These are phyloP conservation scores for Eragrostis curvula DNA, from an alignment of 176 grass and related monocot species.

Conservation along the genomic window DNA sequence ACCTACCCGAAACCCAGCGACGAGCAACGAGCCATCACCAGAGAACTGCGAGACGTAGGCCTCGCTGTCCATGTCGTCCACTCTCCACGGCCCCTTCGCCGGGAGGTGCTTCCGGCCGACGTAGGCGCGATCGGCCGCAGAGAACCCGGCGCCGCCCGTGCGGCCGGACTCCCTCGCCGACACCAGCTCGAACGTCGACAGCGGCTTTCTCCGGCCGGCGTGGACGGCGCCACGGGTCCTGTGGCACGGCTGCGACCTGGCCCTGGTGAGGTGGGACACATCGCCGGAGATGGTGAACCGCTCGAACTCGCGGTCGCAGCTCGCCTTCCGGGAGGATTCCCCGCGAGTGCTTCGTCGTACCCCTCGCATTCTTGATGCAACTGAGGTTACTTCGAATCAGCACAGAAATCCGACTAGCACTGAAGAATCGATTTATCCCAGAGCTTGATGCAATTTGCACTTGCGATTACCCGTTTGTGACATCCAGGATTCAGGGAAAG, in stretches of 20 bases:
- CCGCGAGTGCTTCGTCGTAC: slow-evolving; percentile 16
- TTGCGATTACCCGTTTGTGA: background rate
- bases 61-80: slow-evolving; percentile 71
- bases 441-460: background rate
- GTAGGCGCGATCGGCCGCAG: slow-evolving; percentile 61
- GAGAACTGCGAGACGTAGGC: slow-evolving; percentile 92
- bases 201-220: slow-evolving; percentile 9
- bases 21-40: slow-evolving; percentile 71
- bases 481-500: background rate
- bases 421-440: background rate
- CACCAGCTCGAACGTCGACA: slow-evolving; percentile 61
- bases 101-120: slow-evolving; percentile 58
- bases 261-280: slow-evolving; percentile 61
- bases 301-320: slow-evolving; percentile 14
- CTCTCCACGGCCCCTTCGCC: slow-evolving; percentile 41
- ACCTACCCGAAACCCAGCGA: slow-evolving; percentile 76
- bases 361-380: slow-evolving; percentile 33
- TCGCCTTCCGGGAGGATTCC: slow-evolving; percentile 31
- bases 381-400: background rate
- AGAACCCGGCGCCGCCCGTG: slow-evolving; percentile 54
- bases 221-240: slow-evolving; percentile 1
- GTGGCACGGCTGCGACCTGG: slow-evolving; percentile 60
- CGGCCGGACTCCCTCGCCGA: slow-evolving; percentile 64
- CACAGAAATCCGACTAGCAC: background rate
- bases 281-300: slow-evolving; percentile 62